These are phyloP conservation scores for Aureobasidium pullulans DNA, from an alignment of 2,329 filamentous ascomycete species.

Conservation along the genomic window DNA sequence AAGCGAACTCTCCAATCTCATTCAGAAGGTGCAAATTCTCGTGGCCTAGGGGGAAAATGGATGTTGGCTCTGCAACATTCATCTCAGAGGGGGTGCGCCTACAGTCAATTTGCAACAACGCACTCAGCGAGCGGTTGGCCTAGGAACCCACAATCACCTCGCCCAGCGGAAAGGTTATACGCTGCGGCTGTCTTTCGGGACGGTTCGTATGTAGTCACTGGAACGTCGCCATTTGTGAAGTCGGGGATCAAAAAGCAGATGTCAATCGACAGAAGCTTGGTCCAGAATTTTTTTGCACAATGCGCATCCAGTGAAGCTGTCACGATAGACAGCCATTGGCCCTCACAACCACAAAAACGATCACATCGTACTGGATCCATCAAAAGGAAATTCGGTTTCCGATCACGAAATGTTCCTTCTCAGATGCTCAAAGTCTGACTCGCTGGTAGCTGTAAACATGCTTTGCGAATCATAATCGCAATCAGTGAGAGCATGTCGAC, in stretches of 20 bases:
- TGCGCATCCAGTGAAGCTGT: not conserved
- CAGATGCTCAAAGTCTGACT: too few species aligned
- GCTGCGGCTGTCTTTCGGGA: conserved; percentile 10
- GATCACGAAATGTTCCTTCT: too few species aligned
- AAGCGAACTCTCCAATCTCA: not conserved
- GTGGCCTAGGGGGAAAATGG: conserved; percentile 4
- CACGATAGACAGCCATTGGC: not conserved
- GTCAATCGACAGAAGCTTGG: not conserved
- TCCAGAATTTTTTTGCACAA: conserved; percentile 2
- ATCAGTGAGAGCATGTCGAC: too few species aligned
- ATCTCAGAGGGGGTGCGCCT: conserved; percentile 3
- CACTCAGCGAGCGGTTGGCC: not conserved
- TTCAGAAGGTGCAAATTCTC: not conserved
- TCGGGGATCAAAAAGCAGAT: not conserved
- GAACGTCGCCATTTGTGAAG: conserved; percentile 10
- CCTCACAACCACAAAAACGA: too few species aligned
- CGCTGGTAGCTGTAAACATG: too few species aligned
- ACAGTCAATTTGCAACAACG: conserved; percentile 10
- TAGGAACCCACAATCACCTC: conserved; percentile 7
- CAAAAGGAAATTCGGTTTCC: too few species aligned
- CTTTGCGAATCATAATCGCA: too few species aligned
- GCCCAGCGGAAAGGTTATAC: conserved; percentile 12
- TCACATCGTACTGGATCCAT: too few species aligned
- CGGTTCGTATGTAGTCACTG: conserved; percentile 2
- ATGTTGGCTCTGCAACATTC: not conserved